Base-by-base conservation (phyloP, 306 rosid genomes). In the Vachellia pachyceras region DNA sequence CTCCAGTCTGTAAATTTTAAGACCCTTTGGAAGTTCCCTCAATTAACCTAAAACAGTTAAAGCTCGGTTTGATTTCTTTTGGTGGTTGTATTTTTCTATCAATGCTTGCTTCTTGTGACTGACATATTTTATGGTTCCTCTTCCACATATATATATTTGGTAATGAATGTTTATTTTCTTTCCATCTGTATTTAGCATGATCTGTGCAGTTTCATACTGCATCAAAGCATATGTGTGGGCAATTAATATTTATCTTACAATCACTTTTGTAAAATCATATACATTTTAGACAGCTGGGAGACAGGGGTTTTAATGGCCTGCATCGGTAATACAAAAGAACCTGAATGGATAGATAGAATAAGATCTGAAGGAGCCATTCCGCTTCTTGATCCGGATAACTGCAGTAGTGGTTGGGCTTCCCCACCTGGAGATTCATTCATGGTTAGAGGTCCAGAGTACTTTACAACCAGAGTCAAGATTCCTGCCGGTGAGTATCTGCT, bases 371-470 rank as follows among this genome's bases (percentile, higher is more conserved):
- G 98, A 69, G 78, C 90, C 73, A 80, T 92, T 83, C 97, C 97
- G n/a, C 83, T 82, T 79, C 73, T 50, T 77, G 90, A 87, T 73
- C 85, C 84, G 67, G 82, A 85, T 57, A 90, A 86, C 78, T 84
- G 90, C 81, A 77, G 80, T n/a, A 89, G 87, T 76, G 97, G 97
- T 72, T 93, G 99, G 99, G 87, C 95, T 60, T 76, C 91, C 42
- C 99, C 97, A 55, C 97, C 95, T 69, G 90, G 88, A 52, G 84
- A 89, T 76, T 90, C 82, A 77, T 93, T 93, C 85, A 77, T 89
- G 92, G 95, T 95, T 57, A 93, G 99, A 86, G 95, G 99, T 72
- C 97, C 97, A 5, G 90, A 93, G 42, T 95, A 95, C 84, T 86
- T 95, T 20, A 88, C 90, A 42, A 90, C 92, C 72, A 93, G 63